Conservation (phyloP, 2,329 filamentous ascomycete species). For the Beauveria sp. region DNA sequence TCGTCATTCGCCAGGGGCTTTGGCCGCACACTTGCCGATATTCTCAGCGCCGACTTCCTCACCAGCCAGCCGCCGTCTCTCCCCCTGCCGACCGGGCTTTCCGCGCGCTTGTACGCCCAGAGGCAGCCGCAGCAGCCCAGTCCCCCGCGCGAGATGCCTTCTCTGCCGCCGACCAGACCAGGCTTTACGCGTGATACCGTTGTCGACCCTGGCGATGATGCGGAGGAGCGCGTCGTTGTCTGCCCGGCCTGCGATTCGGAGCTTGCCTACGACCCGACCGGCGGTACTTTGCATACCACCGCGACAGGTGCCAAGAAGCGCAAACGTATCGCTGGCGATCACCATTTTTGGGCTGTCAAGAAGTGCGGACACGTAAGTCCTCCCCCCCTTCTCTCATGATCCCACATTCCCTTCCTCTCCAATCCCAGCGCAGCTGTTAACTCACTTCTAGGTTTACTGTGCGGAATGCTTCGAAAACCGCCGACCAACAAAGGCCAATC, state of each 20-base stretch:
- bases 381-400: not conserved
- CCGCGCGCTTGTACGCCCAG: slow-evolving; percentile 11
- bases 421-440: not conserved
- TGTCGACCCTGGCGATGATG: slow-evolving; percentile 23
- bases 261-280: slow-evolving; percentile 60
- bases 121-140: slow-evolving; percentile 22
- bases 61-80: not conserved
- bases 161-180: slow-evolving; percentile 53
- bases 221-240: slow-evolving; percentile 63
- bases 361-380: slow-evolving; percentile 80
- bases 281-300: slow-evolving; percentile 12
- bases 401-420: not conserved
- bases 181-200: slow-evolving; percentile 73
- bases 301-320: slow-evolving; percentile 26
- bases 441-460: slow-evolving; percentile 49
- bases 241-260: slow-evolving; percentile 86
- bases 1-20: slow-evolving; percentile 18
- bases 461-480: slow-evolving; percentile 53
- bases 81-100: not conserved
- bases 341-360: slow-evolving; percentile 89
- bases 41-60: slow-evolving; percentile 8
- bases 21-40: slow-evolving; percentile 1
- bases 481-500: slow-evolving; percentile 28
- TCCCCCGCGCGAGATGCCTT: slow-evolving; percentile 46
- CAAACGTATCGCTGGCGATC: slow-evolving; percentile 52